These are phyloP conservation scores for Austroboletus eburneus DNA, from an alignment of 768 basidiomycete genomes.

Conservation along the genomic window DNA sequence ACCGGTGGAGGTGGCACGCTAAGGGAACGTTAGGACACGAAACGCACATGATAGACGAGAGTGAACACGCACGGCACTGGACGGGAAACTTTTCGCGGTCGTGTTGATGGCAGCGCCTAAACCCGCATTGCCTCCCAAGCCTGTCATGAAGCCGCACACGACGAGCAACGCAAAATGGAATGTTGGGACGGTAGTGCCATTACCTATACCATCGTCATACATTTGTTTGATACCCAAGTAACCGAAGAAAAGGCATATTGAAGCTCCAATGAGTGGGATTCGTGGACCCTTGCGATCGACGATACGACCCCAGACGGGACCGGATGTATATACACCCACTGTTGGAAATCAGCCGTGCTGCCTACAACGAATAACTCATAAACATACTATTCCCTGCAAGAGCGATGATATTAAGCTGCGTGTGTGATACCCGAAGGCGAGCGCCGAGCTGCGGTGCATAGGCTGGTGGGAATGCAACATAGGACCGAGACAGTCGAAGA, in stretches of 20 bases:
- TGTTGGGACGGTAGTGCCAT: slow-evolving; percentile 31
- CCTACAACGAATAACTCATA: background rate
- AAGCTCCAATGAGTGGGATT: slow-evolving; percentile 57
- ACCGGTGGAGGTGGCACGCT: slow-evolving; percentile 75
- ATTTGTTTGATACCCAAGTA: slow-evolving; percentile 72
- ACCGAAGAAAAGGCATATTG: slow-evolving; percentile 58
- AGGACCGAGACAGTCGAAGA: too few species aligned
- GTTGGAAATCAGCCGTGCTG: background rate
- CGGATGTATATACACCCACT: slow-evolving; percentile 76
- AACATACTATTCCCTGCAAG: slow-evolving; percentile 68
- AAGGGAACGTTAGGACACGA: background rate
- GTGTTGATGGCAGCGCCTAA: slow-evolving; percentile 69
- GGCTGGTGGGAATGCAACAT: slow-evolving; percentile 37
- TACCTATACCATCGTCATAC: slow-evolving; percentile 52
- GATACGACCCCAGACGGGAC: slow-evolving; percentile 76
- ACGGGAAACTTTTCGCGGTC: slow-evolving; percentile 82
- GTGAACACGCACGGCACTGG: slow-evolving; percentile 49
- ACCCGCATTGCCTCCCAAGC: slow-evolving; percentile 73
- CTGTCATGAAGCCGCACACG: slow-evolving; percentile 66
- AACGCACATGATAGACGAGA: background rate
- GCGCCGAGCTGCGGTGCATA: slow-evolving; percentile 85
- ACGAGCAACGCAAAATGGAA: slow-evolving; percentile 50
- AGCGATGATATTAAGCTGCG: slow-evolving; percentile 76
- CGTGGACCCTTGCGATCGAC: slow-evolving; percentile 73
- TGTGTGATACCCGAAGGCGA: slow-evolving; percentile 72